These are phyloP conservation scores for Nemophila menziesii DNA, from an alignment of 257 asterid genomes.

Conservation along the genomic window DNA sequence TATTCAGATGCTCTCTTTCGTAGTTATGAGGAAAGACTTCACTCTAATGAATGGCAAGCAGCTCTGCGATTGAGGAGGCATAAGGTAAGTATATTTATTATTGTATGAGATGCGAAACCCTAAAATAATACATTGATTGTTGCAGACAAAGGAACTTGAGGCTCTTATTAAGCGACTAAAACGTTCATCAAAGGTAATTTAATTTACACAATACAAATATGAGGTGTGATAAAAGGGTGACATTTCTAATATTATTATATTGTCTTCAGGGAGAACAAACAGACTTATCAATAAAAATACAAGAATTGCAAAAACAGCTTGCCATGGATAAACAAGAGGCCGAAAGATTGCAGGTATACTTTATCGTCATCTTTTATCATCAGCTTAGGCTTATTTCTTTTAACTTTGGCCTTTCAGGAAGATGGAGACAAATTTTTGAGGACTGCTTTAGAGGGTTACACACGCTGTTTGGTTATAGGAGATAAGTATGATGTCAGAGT, in stretches of 20 bases:
- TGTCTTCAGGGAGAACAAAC: slow-evolving; percentile 57
- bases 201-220: not conserved
- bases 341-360: slow-evolving; percentile 66
- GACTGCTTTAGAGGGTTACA: slow-evolving; percentile 82
- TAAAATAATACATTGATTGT: too few species aligned
- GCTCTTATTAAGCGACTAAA: slow-evolving; percentile 65
- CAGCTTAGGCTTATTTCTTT: too few species aligned
- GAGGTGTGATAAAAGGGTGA: slow-evolving; percentile 3
- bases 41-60: slow-evolving; percentile 93
- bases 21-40: slow-evolving; percentile 83
- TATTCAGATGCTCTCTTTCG: slow-evolving; percentile 96
- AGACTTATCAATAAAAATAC: slow-evolving; percentile 68
- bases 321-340: slow-evolving; percentile 85
- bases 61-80: slow-evolving; percentile 73
- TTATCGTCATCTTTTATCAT: not conserved
- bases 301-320: slow-evolving; percentile 82
- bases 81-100: slow-evolving; percentile 40
- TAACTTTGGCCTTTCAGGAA: slow-evolving; percentile 48
- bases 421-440: slow-evolving; percentile 75
- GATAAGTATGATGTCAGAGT: slow-evolving; percentile 87
- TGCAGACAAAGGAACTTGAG: slow-evolving; percentile 84
- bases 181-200: slow-evolving; percentile 58
- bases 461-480: slow-evolving; percentile 75
- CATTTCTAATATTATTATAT: too few species aligned
- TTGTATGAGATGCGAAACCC: too few species aligned